Base-by-base conservation (phyloP, 2,329 filamentous ascomycete species). In the Lecanoromycetidae sp. region DNA sequence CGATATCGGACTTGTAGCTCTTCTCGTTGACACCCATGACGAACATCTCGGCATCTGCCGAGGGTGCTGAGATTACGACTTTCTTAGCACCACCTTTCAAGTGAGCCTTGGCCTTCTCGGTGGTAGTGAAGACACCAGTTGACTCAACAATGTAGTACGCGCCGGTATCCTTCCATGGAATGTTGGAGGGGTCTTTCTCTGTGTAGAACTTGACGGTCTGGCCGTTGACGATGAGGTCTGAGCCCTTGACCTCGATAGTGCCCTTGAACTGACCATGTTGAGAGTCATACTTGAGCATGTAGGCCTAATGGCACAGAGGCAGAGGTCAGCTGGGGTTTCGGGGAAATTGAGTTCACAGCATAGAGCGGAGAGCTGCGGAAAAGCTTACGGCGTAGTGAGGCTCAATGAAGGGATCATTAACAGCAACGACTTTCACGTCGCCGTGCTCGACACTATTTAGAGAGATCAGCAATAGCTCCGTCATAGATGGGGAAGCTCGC, bases 381-480 rank as follows among this genome's bases (percentile, higher is more conserved):
- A 90, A 90, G 84, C 87, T 76, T 81, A 94, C 90, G 70, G 91
- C 91, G 74, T 96, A 96, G 71, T 88, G 75, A 63, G 85, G 79
- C 74, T 95, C 88, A 74, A 98, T 96, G 83, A 98, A 96, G 62
- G 91, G 91, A 71, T 96, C 91, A 79, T 98, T 96, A 74, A 95
- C 87, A 62, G 91, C 90, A 63, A 95, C 87, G 63, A 98, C 77
- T 63, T 94, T 78, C 66, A 96, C 84, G 52, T 93, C 84, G 62
- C 77, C 71, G 74, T 90, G 84, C 80, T 93, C 83, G 66, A 93
- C 68, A 63, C 79, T 82, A 61, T 54, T 19, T 43, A 22, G 23
- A 19, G 35, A 13, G n/a, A 25, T 51, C 32, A 53, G 47, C 39
- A 40, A 22, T 20, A 38, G 43, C 25, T 48, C 33, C 23, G 25